Percentiles rank a stretch among this genome's conserved stretches.
Evolutionary conservation across 2,329 filamentous ascomycete genomes (phyloP).

Genomic region (Penicillium sp.): DNA sequence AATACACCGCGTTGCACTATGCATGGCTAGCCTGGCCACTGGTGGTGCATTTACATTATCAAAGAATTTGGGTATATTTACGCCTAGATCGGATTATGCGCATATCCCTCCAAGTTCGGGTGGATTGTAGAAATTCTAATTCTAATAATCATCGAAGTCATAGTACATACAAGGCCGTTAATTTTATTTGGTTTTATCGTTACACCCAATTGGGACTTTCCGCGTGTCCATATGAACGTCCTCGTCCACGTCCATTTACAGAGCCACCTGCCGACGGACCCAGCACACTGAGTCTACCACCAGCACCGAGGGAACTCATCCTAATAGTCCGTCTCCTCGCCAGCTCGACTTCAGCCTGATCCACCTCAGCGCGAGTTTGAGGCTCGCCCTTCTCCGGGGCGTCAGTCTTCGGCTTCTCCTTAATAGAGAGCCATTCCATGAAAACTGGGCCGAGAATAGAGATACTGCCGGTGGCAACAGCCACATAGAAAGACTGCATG

Average conservation of each 20-base stretch:
- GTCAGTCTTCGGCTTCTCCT: neutral
- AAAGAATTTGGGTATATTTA: too few relatives aligned
- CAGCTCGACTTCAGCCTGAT: neutral
- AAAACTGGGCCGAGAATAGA: slow-evolving; percentile 10
- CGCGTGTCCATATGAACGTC: too few relatives aligned
- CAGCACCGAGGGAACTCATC: neutral
- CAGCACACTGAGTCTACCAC: neutral
- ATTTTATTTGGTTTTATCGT: neutral
- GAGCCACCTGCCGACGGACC: neutral
- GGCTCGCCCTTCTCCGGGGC: neutral
- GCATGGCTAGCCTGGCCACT: too few relatives aligned
- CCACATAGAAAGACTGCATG: slow-evolving; percentile 7
- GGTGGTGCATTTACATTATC: too few relatives aligned
- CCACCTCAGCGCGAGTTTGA: neutral
- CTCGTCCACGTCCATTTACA: neutral
- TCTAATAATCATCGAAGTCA: neutral
- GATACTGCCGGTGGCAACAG: slow-evolving; percentile 2
- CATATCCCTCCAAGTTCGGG: too few relatives aligned
- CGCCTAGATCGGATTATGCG: too few relatives aligned
- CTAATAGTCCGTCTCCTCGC: neutral
- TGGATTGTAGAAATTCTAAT: too few relatives aligned
- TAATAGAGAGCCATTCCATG: slow-evolving; percentile 12
- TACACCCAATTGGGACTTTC: neutral
- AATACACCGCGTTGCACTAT: neutral
- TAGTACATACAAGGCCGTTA: slow-evolving; percentile 1